Evolutionary conservation across 768 basidiomycete genomes (phyloP).

Genomic region (Phylloporus sp.): DNA sequence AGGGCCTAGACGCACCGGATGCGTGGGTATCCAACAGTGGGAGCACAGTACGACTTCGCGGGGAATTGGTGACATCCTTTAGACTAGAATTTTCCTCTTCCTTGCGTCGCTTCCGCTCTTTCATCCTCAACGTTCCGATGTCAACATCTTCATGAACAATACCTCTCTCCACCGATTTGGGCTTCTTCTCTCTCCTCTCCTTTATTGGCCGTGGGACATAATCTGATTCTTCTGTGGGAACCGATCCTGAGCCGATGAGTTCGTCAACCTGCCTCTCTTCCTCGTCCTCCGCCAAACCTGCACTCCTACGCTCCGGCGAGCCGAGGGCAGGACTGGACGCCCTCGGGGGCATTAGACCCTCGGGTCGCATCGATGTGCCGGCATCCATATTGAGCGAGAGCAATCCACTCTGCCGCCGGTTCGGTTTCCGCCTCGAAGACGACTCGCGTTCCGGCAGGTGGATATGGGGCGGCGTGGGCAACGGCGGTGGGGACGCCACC

Average conservation of each 20-base stretch:
- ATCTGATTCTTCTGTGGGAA: constrained; percentile 15
- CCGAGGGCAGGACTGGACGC: constrained; percentile 68
- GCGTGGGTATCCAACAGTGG: constrained; percentile 35
- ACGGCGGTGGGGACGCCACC: constrained; percentile 37
- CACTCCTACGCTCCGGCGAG: constrained; percentile 52
- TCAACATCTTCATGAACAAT: constrained; percentile 20
- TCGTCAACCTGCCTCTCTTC: constrained; percentile 46
- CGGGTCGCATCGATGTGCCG: constrained; percentile 26
- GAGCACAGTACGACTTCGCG: constrained; percentile 35
- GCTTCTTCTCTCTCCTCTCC: constrained; percentile 38
- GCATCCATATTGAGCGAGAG: constrained; percentile 39
- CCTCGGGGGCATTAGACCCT: constrained; percentile 44
- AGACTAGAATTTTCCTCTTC: constrained; percentile 38
- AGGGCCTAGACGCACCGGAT: constrained; percentile 30
- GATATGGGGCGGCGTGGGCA: constrained; percentile 31
- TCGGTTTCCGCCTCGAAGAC: constrained; percentile 24
- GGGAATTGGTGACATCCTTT: constrained; percentile 65
- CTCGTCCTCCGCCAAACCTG: constrained; percentile 53
- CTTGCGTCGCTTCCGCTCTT: constrained; percentile 40
- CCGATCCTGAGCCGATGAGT: constrained; percentile 15
- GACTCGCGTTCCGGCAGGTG: constrained; percentile 34
- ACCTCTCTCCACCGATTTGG: constrained; percentile 19
- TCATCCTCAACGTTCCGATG: constrained; percentile 24
- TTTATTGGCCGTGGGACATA: constrained; percentile 34
- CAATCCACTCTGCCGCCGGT: constrained; percentile 49